phyloP scores from a whole-genome alignment of 768 basidiomycete species.

The Tricholoma sp. region DNA sequence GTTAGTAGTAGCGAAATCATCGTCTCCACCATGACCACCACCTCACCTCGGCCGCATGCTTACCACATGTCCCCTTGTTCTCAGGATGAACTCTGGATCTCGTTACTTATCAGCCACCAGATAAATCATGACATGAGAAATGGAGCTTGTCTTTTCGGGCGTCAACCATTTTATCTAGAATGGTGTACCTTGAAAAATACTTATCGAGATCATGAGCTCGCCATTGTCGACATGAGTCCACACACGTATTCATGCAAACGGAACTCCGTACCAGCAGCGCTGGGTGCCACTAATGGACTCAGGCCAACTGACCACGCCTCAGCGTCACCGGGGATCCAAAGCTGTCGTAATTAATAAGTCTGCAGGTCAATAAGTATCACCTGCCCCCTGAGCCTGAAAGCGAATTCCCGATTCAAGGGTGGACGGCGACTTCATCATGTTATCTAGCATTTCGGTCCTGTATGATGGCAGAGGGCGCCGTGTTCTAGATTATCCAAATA shows the following conservation, averaged over 20 bases:
- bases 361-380: too few relatives aligned
- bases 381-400: too few relatives aligned
- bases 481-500: too few relatives aligned
- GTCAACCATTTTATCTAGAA: neutral
- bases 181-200: neutral
- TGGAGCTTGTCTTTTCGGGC: neutral
- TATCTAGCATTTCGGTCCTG: too few relatives aligned
- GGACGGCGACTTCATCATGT: too few relatives aligned
- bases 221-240: too few relatives aligned
- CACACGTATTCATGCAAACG: neutral
- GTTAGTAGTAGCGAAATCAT: neutral
- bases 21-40: neutral
- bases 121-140: neutral
- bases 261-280: neutral
- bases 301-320: neutral
- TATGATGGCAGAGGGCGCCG: too few relatives aligned
- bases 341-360: too few relatives aligned
- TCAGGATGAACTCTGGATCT: neutral
- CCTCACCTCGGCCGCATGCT: neutral
- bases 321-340: neutral
- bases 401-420: too few relatives aligned
- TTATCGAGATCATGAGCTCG: neutral
- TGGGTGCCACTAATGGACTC: neutral
- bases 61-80: neutral
- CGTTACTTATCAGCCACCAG: neutral